Base-by-base conservation (phyloP, 164 flowering plant genomes). In the Aristolochia californica region DNA sequence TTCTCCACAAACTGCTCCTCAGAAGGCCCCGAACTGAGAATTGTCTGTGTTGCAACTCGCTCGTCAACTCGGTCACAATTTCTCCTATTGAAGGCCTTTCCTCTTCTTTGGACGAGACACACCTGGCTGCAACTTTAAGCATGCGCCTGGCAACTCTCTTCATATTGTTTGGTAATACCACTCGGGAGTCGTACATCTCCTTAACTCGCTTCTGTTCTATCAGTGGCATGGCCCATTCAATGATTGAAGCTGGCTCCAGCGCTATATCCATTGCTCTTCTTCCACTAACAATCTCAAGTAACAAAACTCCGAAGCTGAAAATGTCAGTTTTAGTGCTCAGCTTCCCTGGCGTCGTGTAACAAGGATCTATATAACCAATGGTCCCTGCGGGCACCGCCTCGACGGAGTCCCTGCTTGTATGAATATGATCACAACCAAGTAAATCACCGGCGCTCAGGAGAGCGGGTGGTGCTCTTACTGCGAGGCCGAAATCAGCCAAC, bases 301-400 rank as follows among this genome's bases (percentile, higher is more conserved):
- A 15, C 23, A 85, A 70, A 2, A 87, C 84, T 24, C 96, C 96
- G 28, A 73, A 85, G 67, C 89, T 85, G 60, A 58, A 87, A 0
- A 85, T 75, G 51, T 87, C 96, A 49, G 55, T 79, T 48, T 83
- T 87, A 0, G 80, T 72, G 63, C 85, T 81, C 5, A 87, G 61
- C 49, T 74, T 73, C 43, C 61, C 47, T 0, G 89, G 84, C 0
- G 73, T 49, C 0, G 81, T 81, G 71, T 87, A 85, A 55, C 66
- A 24, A 25, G 95, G 91, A 34, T 87, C 91, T 15, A 87, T 12
- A 67, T 87, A 85, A 56, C 91, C 95, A 1, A 87, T 78, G 0
- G 95, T 87, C 1, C 95, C 91, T 0, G 95, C 91, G 0, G 91
- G 91, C 54, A 24, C 67, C 53, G 58, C 44, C 59, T 13, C 27